Evolutionary conservation across 1,139 yeast species (phyloP).

Genomic region (Suhomyces bolitotheri): DNA sequence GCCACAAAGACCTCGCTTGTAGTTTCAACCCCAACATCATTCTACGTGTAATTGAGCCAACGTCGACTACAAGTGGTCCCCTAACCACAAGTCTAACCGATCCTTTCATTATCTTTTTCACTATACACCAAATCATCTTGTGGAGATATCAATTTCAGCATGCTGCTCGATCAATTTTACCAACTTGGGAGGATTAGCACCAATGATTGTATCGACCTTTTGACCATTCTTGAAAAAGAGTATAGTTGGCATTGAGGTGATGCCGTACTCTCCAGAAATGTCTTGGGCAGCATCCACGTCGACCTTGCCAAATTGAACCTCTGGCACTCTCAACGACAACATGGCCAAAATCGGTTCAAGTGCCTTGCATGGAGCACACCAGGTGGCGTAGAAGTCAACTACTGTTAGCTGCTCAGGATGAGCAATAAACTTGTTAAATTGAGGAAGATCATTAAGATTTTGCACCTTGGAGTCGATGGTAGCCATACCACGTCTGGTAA

Average conservation of each 20-base stretch:
- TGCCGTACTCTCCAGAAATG: conserved; percentile 31
- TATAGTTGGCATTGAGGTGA: conserved; percentile 41
- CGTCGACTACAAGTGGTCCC: no score
- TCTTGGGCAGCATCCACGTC: conserved; percentile 37
- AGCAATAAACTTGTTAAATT: conserved; percentile 24
- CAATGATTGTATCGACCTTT: conserved; percentile 31
- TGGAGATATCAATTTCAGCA: conserved; percentile 23
- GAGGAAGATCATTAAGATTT: conserved; percentile 14
- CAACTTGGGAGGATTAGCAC: conserved; percentile 36
- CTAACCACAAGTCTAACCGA: no score
- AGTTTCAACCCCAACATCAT: no score
- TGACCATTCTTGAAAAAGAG: conserved; percentile 37
- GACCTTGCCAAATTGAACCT: conserved; percentile 40
- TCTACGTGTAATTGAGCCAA: no score
- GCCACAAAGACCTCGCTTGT: no score
- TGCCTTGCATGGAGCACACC: conserved; percentile 52
- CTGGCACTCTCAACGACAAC: conserved; percentile 40
- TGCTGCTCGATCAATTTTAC: conserved; percentile 26
- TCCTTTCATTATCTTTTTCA: no score
- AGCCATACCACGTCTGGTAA: conserved; percentile 1
- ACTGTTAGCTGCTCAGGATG: conserved; percentile 33
- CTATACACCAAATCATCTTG: conserved; percentile 10
- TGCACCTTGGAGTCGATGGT: conserved; percentile 5
- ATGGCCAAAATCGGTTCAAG: conserved; percentile 40
- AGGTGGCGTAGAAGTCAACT: conserved; percentile 46